Conservation (phyloP, 768 basidiomycete genomes). For the Lactarius evosmus region DNA sequence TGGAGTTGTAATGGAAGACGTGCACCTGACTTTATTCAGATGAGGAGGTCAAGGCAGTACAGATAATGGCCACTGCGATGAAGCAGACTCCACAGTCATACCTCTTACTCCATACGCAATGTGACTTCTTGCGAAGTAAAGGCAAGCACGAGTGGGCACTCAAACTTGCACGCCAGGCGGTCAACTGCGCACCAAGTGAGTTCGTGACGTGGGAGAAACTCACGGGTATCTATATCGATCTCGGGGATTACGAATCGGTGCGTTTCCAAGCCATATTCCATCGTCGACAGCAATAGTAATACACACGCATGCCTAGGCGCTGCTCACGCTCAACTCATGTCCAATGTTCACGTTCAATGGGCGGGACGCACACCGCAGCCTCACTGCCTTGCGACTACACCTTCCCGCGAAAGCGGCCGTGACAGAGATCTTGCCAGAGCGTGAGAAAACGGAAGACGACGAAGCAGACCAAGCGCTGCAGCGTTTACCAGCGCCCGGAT, state of each 20-base stretch:
- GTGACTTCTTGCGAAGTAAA: slow-evolving; percentile 88
- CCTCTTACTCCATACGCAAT: slow-evolving; percentile 90
- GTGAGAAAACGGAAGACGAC: slow-evolving; percentile 78
- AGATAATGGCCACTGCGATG: slow-evolving; percentile 85
- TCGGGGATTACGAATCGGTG: slow-evolving; percentile 77
- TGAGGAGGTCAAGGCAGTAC: slow-evolving; percentile 97
- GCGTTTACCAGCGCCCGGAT: slow-evolving; percentile 90
- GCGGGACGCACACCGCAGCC: slow-evolving; percentile 83
- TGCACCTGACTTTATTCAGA: slow-evolving; percentile 46
- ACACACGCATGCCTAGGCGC: slow-evolving; percentile 43
- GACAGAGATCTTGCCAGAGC: slow-evolving; percentile 85
- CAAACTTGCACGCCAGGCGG: slow-evolving; percentile 88
- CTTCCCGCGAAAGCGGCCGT: slow-evolving; percentile 84
- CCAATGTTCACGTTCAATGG: slow-evolving; percentile 99
- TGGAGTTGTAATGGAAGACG: background rate
- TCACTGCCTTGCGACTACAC: slow-evolving; percentile 76
- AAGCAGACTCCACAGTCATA: slow-evolving; percentile 88
- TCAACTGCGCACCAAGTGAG: slow-evolving; percentile 97
- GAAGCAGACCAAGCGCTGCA: slow-evolving; percentile 92
- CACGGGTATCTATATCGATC: slow-evolving; percentile 91
- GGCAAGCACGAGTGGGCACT: slow-evolving; percentile 85
- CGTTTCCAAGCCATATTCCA: slow-evolving; percentile 7
- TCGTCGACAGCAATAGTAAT: slow-evolving; percentile 1
- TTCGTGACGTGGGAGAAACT: slow-evolving; percentile 99
- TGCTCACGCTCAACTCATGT: slow-evolving; percentile 96